Base-by-base conservation (phyloP, 2,329 filamentous ascomycete genomes). In the Sclerotinia minor region DNA sequence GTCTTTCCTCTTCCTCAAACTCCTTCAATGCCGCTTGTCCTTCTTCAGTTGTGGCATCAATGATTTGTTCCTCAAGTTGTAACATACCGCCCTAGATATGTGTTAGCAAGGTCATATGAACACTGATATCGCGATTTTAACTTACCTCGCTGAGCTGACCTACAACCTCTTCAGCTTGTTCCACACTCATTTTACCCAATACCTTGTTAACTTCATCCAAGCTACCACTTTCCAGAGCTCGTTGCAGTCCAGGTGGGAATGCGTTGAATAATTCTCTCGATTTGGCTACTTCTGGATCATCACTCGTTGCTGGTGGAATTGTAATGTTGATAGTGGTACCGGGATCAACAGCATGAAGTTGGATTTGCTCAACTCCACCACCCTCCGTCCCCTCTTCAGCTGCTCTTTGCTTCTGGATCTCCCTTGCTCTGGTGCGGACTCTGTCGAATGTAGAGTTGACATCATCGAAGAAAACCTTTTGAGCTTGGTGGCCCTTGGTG, bases 261-360 rank as follows among this genome's bases (percentile, higher is more conserved):
- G 83, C 81, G 44, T 98, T 92, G 76, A 94, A 99, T 68, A 97
- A 89, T 73, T 87, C 82, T 54, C 94, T 84, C 0, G 87, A 87
- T 69, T 84, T 82, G 71, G 88, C 83, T 65, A 84, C 84, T 65
- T 85, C 87, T 1, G 86, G 84, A 64, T 94, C 88, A 32, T 87
- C 83, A 73, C 88, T 90, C 32, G 87, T 83, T 50, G 83, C 83
- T 0, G 90, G 83, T 17, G 95, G 94, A 50, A 96, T 89, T 66
- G 81, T 86, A 79, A 98, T 97, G 77, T 92, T 91, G 78, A 99
- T 97, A 70, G 91, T 89, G 3, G 94, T 97, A 59, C 90, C 91
- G 0, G 94, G 94, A 78, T 97, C 93, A 15, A 99, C 94, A 19
- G 95, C 94, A 77, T 99, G 95, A 58, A 99, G 85, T 80, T 99